Percentiles rank a stretch among this genome's conserved stretches.
Conservation (phyloP, 139 green algal genomes). For the Coelastrella sp. region DNA sequence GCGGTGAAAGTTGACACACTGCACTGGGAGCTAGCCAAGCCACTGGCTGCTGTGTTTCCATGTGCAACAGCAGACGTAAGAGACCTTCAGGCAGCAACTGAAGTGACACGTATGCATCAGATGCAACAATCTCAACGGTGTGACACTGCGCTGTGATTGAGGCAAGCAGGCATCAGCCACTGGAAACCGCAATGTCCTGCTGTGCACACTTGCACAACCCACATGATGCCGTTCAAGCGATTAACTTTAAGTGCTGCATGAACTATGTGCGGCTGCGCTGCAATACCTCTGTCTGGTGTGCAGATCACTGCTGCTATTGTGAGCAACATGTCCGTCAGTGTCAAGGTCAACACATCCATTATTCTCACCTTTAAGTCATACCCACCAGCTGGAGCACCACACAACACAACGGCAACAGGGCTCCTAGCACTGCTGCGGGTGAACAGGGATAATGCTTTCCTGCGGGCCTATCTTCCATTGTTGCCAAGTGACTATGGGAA, state of each 20-base stretch:
- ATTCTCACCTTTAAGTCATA: neutral
- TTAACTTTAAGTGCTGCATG: neutral
- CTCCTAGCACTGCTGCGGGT: neutral
- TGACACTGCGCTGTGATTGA: too few relatives aligned
- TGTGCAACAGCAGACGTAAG: neutral
- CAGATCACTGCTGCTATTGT: neutral
- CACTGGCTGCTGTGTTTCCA: neutral
- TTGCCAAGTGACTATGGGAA: neutral
- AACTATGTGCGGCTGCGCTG: too few relatives aligned
- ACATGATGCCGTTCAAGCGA: neutral
- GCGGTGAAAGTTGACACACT: neutral
- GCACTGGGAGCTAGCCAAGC: neutral
- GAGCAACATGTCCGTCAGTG: neutral
- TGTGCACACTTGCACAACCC: neutral
- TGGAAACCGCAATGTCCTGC: neutral
- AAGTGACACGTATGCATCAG: neutral
- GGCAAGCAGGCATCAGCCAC: neutral
- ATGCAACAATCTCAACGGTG: neutral
- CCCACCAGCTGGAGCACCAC: neutral
- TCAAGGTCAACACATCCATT: neutral
- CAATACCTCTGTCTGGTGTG: neutral
- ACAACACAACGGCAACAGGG: neutral
- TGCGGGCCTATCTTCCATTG: neutral
- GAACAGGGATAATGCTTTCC: neutral
- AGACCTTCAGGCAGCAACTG: neutral